A percentile compares a stretch with the other conserved stretches of the same genome.
Conservation (phyloP, 2,329 filamentous ascomycete species). For the Cadophora sp. region DNA sequence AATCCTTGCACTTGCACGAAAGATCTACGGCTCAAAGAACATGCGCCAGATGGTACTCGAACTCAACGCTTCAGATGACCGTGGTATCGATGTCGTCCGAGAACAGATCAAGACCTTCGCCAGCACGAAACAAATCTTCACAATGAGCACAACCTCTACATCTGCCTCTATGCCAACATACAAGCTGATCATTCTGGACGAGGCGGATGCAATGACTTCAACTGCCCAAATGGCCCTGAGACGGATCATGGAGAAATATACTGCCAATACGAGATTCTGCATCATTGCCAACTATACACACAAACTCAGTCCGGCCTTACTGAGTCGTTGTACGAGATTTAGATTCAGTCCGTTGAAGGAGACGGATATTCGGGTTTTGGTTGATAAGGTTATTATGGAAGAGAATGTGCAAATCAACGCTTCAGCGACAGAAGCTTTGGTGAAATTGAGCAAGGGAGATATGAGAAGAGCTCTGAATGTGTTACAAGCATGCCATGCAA, state of each 20-base stretch:
- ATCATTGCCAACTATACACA: slow-evolving; percentile 99
- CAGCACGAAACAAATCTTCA: slow-evolving; percentile 97
- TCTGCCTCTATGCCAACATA: slow-evolving; percentile 70
- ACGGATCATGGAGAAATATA: slow-evolving; percentile 99
- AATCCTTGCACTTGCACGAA: slow-evolving; percentile 87
- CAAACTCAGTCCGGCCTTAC: slow-evolving; percentile 90
- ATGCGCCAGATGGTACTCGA: slow-evolving; percentile 99
- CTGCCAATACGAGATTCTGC: slow-evolving; percentile 95
- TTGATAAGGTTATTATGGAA: slow-evolving; percentile 88
- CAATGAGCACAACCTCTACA: slow-evolving; percentile 60
- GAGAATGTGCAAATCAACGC: slow-evolving; percentile 84
- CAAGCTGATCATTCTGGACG: slow-evolving; percentile 97
- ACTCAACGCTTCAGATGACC: slow-evolving; percentile 95
- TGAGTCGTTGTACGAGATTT: slow-evolving; percentile 94
- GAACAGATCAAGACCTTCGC: slow-evolving; percentile 99
- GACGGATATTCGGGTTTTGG: slow-evolving; percentile 80
- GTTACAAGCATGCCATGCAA: slow-evolving; percentile 94
- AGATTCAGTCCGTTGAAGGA: slow-evolving; percentile 94
- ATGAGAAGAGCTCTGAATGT: slow-evolving; percentile 97
- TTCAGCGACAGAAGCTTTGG: slow-evolving; percentile 82
- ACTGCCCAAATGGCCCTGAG: slow-evolving; percentile 97
- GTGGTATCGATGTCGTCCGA: slow-evolving; percentile 96
- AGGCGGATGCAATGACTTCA: slow-evolving; percentile 99
- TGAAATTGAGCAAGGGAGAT: slow-evolving; percentile 89
- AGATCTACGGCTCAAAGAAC: slow-evolving; percentile 91